Conservation (phyloP, 1,284 basidiomycete species). For the Microbotryomycetes sp. region DNA sequence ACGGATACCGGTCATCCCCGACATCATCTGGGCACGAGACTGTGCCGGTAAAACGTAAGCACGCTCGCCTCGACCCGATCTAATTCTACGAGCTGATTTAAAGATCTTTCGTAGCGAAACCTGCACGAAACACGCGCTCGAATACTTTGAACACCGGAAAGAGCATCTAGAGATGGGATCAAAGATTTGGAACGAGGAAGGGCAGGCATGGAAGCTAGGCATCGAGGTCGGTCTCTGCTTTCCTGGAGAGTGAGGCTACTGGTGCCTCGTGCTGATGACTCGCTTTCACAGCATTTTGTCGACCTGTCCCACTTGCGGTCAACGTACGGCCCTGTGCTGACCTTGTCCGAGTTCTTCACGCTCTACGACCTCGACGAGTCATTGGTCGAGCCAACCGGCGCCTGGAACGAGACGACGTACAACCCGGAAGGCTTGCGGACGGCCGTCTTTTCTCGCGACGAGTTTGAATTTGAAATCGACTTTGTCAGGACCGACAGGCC, state of each 20-base stretch:
- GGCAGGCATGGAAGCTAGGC: slow-evolving; percentile 6
- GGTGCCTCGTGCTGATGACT: too few species aligned
- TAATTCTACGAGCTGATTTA: slow-evolving; percentile 32
- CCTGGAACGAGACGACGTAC: slow-evolving; percentile 3
- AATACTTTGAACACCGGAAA: slow-evolving; percentile 4
- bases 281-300: slow-evolving; percentile 42
- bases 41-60: slow-evolving; percentile 43
- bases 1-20: slow-evolving; percentile 44
- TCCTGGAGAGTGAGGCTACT: too few species aligned
- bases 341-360: slow-evolving; percentile 10
- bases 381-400: neutral
- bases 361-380: slow-evolving; percentile 1
- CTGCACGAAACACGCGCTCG: slow-evolving; percentile 31
- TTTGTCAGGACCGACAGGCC: slow-evolving; percentile 35
- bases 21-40: slow-evolving; percentile 45
- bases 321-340: slow-evolving; percentile 24
- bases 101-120: slow-evolving; percentile 40
- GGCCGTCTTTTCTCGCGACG: neutral
- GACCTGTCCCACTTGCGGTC: slow-evolving; percentile 46
- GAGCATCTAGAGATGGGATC: slow-evolving; percentile 1
- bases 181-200: slow-evolving; percentile 14
- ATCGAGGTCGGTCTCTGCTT: slow-evolving; percentile 14
- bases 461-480: slow-evolving; percentile 4
- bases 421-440: neutral
- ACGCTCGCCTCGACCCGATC: neutral